Evolutionary conservation across 305 asterid genomes (phyloP), one percentile per base, ranked within the genome.

Genomic region (Petunia hybrid): DNA sequence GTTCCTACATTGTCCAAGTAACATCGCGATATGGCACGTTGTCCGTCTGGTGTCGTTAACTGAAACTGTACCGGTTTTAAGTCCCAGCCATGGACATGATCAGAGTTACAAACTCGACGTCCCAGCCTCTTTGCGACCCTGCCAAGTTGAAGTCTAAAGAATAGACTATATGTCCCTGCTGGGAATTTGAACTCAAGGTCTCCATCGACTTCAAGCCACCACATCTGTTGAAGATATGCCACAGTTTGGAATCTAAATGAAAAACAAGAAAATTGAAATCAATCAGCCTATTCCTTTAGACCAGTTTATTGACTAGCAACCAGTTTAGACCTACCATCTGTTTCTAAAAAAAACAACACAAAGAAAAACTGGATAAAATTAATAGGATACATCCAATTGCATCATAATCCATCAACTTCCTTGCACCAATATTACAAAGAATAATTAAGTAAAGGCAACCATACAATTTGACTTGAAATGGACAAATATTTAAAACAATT

Each of bases 121-220:
- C 95, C 87, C 16, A 60, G 67, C 62, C 86, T 86, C 82, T 87
- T 91, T 0, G 87, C 81, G 22, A 81, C 87, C 79, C 79, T 86
- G 8, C 98, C 98, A 0, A 94, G 97, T 70, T 86, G 92, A 14
- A 95, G 90, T 35, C 93, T 77, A 91, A 95, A 95, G 85, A 90
- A 92, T 55, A 95, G 76, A 66, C 97, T 93, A 62, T 95, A 93
- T 46, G 85, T 88, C 79, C 98, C 99, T 5, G 82, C 76, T 4
- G 99, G 97, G 12, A 93, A 88, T 55, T 85, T 90, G 88, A 91
- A 95, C 78, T 93, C 94, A 1, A 90, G 79, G 71, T 89, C 92
- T 5, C 98, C 98, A 2, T 76, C 92, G 39, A 93, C 92, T 89
- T 95, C 93, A 5, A 95, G 86, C 99, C 99, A 95, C 99, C 99